Evolutionary conservation across 139 green algal genomes (phyloP).

Genomic region (Ettlia oleoabundans): DNA sequence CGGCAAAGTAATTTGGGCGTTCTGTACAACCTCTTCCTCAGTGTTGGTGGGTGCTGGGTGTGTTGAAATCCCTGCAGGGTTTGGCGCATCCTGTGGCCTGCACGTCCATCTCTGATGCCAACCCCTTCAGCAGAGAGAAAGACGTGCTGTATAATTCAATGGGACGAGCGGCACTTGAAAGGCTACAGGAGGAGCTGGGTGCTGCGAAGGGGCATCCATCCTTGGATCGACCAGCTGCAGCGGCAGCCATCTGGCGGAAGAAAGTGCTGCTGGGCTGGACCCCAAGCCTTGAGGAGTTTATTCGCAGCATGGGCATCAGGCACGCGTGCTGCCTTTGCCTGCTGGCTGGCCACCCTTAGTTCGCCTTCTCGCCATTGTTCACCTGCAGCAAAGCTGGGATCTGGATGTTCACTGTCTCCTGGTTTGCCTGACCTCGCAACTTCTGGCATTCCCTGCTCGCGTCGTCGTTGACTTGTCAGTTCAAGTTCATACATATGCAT

Average conservation of each 20-base stretch:
- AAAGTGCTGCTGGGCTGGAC: conserved; percentile 16
- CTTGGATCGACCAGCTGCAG: neutral
- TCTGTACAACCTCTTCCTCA: too few species aligned
- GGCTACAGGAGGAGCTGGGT: neutral
- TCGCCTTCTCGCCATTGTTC: too few species aligned
- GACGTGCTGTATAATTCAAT: neutral
- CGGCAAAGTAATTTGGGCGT: too few species aligned
- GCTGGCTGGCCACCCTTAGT: neutral
- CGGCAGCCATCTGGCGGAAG: conserved; percentile 6
- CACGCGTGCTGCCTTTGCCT: neutral
- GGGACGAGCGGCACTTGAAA: neutral
- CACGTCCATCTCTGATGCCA: neutral
- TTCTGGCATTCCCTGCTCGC: too few species aligned
- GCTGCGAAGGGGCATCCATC: neutral
- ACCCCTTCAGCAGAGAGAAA: neutral
- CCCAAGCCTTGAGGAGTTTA: neutral
- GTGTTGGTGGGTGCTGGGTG: too few species aligned
- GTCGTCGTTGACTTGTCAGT: too few species aligned
- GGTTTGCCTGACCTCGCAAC: too few species aligned
- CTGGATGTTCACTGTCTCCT: too few species aligned
- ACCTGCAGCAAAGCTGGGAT: too few species aligned
- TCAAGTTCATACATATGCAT: too few species aligned
- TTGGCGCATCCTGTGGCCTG: neutral
- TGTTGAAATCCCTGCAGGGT: too few species aligned
- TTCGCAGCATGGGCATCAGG: neutral